Percentiles rank a stretch among this genome's conserved stretches.
Conservation (phyloP, 2,329 filamentous ascomycete species). For the Magnaporthiopsis poae region DNA sequence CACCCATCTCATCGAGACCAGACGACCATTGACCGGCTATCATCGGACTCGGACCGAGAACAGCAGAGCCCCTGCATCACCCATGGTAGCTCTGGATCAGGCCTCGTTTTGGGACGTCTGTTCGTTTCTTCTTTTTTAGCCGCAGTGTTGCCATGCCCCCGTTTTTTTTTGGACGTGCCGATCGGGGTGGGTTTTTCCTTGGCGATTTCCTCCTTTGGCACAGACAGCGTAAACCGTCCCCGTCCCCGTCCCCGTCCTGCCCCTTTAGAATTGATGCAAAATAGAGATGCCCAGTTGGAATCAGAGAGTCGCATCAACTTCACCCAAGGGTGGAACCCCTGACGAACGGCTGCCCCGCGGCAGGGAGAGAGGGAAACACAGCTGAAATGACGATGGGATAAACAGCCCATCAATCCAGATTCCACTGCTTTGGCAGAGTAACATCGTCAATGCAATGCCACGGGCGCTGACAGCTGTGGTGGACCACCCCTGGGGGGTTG, state of each 20-base stretch:
- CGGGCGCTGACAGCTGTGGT: background rate
- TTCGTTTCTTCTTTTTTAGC: constrained; percentile 1
- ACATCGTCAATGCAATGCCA: background rate
- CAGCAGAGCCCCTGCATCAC: background rate
- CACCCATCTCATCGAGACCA: too few species aligned
- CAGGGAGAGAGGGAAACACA: background rate
- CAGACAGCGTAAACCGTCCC: too few species aligned
- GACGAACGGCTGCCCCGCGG: background rate
- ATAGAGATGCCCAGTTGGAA: background rate
- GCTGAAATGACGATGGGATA: background rate
- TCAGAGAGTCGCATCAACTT: background rate
- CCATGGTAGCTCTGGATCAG: background rate
- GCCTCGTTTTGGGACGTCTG: background rate
- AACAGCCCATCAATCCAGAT: background rate
- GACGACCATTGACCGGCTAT: background rate
- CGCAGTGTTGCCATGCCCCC: background rate
- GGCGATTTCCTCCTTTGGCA: background rate
- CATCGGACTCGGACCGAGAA: background rate
- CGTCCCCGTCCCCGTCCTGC: too few species aligned
- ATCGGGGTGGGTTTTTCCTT: background rate
- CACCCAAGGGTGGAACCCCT: background rate
- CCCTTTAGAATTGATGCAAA: too few species aligned
- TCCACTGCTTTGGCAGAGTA: background rate
- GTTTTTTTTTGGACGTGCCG: background rate
- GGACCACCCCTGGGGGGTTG: background rate